phyloP scores from a whole-genome alignment of 805 yeast genomes.

The Candida montana region DNA sequence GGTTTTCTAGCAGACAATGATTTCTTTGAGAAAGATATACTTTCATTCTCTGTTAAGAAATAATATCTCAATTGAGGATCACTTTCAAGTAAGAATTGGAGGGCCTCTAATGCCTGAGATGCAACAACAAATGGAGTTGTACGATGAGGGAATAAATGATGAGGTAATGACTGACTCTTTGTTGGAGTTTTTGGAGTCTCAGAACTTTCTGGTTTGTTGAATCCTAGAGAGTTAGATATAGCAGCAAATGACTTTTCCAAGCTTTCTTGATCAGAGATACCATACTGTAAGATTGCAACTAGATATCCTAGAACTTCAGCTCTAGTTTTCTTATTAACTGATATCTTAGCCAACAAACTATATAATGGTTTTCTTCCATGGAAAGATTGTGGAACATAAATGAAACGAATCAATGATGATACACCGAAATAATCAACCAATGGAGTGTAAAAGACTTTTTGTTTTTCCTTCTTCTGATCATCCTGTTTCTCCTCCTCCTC shows the following conservation, averaged over 20 bases:
- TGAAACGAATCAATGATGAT: slow-evolving; percentile 61
- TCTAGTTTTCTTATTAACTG: slow-evolving; percentile 74
- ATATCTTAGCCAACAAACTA: slow-evolving; percentile 59
- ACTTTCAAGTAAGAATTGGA: slow-evolving; percentile 63
- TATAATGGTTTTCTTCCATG: slow-evolving; percentile 58
- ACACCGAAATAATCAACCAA: slow-evolving; percentile 72
- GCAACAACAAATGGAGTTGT: slow-evolving; percentile 69
- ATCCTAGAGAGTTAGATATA: slow-evolving; percentile 31
- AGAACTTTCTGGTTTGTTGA: slow-evolving; percentile 3
- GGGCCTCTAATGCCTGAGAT: slow-evolving; percentile 68
- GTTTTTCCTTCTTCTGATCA: slow-evolving; percentile 26
- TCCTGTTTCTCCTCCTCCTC: slow-evolving; percentile 3
- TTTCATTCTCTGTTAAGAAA: slow-evolving; percentile 74
- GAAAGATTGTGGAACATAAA: slow-evolving; percentile 68
- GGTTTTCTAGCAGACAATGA: slow-evolving; percentile 30
- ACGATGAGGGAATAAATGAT: slow-evolving; percentile 41
- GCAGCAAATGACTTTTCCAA: slow-evolving; percentile 58
- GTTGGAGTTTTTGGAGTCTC: slow-evolving; percentile 20
- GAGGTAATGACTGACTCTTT: slow-evolving; percentile 4
- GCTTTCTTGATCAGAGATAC: slow-evolving; percentile 53
- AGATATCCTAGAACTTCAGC: slow-evolving; percentile 66
- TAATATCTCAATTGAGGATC: slow-evolving; percentile 66
- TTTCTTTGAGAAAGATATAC: slow-evolving; percentile 32
- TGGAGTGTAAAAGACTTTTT: slow-evolving; percentile 50
- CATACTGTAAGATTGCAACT: slow-evolving; percentile 69